These are phyloP conservation scores for Strobilomyces confusus DNA, from an alignment of 768 basidiomycete genomes.

Conservation along the genomic window DNA sequence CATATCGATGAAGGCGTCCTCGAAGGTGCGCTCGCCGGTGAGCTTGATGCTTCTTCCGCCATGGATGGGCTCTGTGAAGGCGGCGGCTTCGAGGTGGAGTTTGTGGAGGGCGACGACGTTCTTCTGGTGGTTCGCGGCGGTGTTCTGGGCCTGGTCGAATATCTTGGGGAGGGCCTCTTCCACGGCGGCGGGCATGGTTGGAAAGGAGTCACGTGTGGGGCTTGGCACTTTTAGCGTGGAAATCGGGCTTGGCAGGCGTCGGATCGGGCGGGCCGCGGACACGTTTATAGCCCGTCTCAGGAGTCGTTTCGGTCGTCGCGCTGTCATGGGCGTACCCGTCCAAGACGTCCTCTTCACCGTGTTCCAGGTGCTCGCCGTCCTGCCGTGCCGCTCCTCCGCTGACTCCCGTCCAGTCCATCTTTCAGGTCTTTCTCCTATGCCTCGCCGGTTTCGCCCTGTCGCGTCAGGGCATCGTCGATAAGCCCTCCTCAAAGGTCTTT, in stretches of 20 bases:
- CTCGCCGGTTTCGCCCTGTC: constrained; percentile 82
- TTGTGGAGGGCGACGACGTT: constrained; percentile 82
- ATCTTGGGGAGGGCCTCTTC: constrained; percentile 40
- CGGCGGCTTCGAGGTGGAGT: constrained; percentile 63
- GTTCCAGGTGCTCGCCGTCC: constrained; percentile 28
- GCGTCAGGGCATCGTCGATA: constrained; percentile 75
- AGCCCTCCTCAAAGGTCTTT: constrained; percentile 80
- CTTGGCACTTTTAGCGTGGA: too few relatives aligned
- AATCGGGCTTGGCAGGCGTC: too few relatives aligned
- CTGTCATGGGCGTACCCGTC: constrained; percentile 11
- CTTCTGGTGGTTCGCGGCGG: constrained; percentile 82
- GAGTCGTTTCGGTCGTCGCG: not conserved
- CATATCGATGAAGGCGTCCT: constrained; percentile 57
- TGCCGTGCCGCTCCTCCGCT: not conserved
- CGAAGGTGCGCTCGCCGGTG: constrained; percentile 75
- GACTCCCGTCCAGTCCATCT: constrained; percentile 60
- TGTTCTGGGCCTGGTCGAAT: constrained; percentile 74
- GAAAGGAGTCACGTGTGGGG: constrained; percentile 18
- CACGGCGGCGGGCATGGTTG: constrained; percentile 19
- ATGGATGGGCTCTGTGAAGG: constrained; percentile 44
- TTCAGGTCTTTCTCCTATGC: constrained; percentile 85
- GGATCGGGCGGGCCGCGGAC: not conserved
- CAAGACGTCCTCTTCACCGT: constrained; percentile 23
- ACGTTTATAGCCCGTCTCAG: not conserved
- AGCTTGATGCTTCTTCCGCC: constrained; percentile 51